phyloP scores from a whole-genome alignment of 2,329 filamentous ascomycete species.

The Cladosporium phlei region DNA sequence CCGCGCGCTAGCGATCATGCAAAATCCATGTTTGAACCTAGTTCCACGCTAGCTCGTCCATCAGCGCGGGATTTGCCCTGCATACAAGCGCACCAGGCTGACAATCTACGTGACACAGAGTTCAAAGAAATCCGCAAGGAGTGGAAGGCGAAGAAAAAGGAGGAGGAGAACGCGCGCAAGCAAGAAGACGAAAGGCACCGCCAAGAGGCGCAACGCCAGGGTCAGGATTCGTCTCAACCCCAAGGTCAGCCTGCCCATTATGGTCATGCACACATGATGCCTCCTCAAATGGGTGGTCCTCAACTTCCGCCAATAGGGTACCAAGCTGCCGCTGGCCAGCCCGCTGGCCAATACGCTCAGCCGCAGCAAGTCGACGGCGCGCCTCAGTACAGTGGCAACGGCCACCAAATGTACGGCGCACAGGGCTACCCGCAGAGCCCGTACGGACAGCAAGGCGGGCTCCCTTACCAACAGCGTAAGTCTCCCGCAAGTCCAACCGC shows the following conservation, averaged over 20 bases:
- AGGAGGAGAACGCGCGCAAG: conserved; percentile 86
- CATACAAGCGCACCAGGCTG: conserved; percentile 28
- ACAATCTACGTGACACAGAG: conserved; percentile 54
- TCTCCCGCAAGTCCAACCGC: conserved; percentile 11
- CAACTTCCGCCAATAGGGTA: conserved; percentile 51
- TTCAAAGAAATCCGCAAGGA: conserved; percentile 99
- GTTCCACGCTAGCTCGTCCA: conserved; percentile 27
- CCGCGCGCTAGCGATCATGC: conserved; percentile 27
- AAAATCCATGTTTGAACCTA: conserved; percentile 28
- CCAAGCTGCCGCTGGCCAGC: conserved; percentile 42
- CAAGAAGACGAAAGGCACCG: conserved; percentile 80
- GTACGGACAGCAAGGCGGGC: conserved; percentile 42
- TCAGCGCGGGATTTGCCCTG: conserved; percentile 21
- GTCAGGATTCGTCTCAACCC: conserved; percentile 47
- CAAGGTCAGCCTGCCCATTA: conserved; percentile 47
- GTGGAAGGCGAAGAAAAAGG: conserved; percentile 99
- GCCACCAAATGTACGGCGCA: conserved; percentile 38
- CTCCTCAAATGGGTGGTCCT: conserved; percentile 42
- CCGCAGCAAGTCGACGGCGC: conserved; percentile 45
- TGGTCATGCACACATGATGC: conserved; percentile 40
- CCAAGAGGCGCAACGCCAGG: conserved; percentile 55
- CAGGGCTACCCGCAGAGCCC: conserved; percentile 49
- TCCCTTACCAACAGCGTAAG: conserved; percentile 42
- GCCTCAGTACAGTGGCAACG: conserved; percentile 41
- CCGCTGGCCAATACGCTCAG: conserved; percentile 43